A percentile compares a stretch with the other conserved stretches of the same genome.
phyloP scores from a whole-genome alignment of 179 eudicot genomes.

The Spergularia azorica region DNA sequence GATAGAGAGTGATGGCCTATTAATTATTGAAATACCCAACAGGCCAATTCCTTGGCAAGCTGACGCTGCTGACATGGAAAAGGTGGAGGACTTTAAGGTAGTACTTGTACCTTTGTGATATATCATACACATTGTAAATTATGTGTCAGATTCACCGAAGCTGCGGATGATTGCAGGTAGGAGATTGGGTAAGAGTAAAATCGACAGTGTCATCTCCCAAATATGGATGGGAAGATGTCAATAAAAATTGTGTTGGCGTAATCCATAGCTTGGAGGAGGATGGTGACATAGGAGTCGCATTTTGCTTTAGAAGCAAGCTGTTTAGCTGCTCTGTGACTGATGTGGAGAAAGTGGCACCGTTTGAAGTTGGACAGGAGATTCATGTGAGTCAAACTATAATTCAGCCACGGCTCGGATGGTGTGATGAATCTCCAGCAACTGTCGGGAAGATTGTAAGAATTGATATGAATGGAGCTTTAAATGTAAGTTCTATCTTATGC shows the following conservation, averaged over 20 bases:
- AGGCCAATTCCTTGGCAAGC: slow-evolving; percentile 99
- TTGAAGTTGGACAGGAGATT: slow-evolving; percentile 93
- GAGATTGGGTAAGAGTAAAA: slow-evolving; percentile 94
- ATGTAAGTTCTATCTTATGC: slow-evolving; percentile 52
- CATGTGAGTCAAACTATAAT: slow-evolving; percentile 76
- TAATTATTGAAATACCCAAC: slow-evolving; percentile 89
- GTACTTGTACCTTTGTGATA: slow-evolving; percentile 3
- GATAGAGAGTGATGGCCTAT: slow-evolving; percentile 91
- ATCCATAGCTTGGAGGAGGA: slow-evolving; percentile 97
- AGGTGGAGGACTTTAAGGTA: slow-evolving; percentile 97
- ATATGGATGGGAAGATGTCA: slow-evolving; percentile 97
- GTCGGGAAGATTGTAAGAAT: slow-evolving; percentile 82
- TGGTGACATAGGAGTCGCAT: slow-evolving; percentile 96
- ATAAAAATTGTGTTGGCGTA: slow-evolving; percentile 81
- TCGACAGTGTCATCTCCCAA: slow-evolving; percentile 96
- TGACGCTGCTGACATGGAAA: slow-evolving; percentile 99
- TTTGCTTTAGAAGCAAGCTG: slow-evolving; percentile 94
- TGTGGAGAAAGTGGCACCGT: slow-evolving; percentile 85
- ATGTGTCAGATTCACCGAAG: slow-evolving; percentile 1
- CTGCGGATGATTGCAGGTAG: slow-evolving; percentile 56
- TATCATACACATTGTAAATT: background rate
- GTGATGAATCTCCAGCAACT: slow-evolving; percentile 87
- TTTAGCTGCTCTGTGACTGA: slow-evolving; percentile 93
- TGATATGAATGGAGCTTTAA: slow-evolving; percentile 95
- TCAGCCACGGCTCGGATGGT: slow-evolving; percentile 98